These are phyloP conservation scores for Fusarium compactum DNA, from an alignment of 2,329 filamentous ascomycete genomes.

Conservation along the genomic window DNA sequence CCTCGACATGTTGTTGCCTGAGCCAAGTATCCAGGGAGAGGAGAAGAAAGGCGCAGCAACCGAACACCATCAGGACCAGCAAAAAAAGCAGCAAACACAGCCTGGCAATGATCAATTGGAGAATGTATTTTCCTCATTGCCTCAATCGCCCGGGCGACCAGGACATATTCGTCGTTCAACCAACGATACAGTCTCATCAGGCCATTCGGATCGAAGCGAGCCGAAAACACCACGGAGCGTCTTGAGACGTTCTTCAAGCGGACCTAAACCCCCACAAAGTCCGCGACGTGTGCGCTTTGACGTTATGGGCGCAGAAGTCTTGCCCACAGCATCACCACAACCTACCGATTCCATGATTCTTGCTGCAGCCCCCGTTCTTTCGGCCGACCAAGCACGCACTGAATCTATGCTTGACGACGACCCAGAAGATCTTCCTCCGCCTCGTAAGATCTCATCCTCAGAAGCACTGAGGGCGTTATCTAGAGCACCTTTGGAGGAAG, in stretches of 20 bases:
- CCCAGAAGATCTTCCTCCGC: constrained; percentile 56
- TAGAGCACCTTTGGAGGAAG: constrained; percentile 62
- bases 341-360: constrained; percentile 50
- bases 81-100: background rate
- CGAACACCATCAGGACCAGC: constrained; percentile 38
- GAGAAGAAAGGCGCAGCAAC: constrained; percentile 43
- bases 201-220: constrained; percentile 66
- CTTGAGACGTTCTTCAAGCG: constrained; percentile 67
- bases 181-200: constrained; percentile 63
- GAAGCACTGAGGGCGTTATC: constrained; percentile 66
- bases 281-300: constrained; percentile 74
- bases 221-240: constrained; percentile 66
- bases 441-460: constrained; percentile 68
- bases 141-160: constrained; percentile 49
- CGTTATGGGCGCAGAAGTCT: constrained; percentile 69
- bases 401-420: constrained; percentile 54
- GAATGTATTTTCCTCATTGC: constrained; percentile 29
- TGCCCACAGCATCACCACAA: constrained; percentile 69
- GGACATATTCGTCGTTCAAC: constrained; percentile 56
- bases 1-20: constrained; percentile 46
- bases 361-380: constrained; percentile 43
- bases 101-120: constrained; percentile 26
- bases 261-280: constrained; percentile 62
- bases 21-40: constrained; percentile 41
- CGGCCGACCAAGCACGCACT: constrained; percentile 46